phyloP scores from a whole-genome alignment of 2,329 filamentous ascomycete species.

The Colletotrichum graminicola region DNA sequence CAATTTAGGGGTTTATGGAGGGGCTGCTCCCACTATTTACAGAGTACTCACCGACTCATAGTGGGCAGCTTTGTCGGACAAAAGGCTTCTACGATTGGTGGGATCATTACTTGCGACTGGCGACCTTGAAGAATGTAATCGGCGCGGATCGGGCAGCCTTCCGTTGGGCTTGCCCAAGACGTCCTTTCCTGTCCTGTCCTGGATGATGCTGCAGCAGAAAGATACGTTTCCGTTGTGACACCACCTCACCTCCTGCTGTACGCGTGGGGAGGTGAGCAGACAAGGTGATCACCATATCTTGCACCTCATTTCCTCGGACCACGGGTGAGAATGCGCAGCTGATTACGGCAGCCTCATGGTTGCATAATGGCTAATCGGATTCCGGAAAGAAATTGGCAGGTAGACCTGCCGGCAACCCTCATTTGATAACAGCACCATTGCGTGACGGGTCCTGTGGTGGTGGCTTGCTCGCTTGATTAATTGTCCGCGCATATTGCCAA shows the following conservation, averaged over 20 bases:
- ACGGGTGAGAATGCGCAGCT: slow-evolving; percentile 1
- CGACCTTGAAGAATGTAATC: slow-evolving; percentile 14
- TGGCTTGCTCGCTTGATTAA: background rate
- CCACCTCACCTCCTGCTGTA: slow-evolving; percentile 22
- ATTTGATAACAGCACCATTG: background rate
- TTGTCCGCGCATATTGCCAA: background rate
- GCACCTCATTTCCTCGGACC: background rate
- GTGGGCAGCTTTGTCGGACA: slow-evolving; percentile 12
- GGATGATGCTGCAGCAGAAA: slow-evolving; percentile 3
- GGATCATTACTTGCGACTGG: slow-evolving; percentile 12
- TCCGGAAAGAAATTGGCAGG: slow-evolving; percentile 10
- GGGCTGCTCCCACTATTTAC: slow-evolving; percentile 18
- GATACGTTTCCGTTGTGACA: slow-evolving; percentile 14
- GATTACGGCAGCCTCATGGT: slow-evolving; percentile 23
- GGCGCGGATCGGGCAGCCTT: slow-evolving; percentile 22
- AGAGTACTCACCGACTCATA: slow-evolving; percentile 15
- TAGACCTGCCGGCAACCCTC: background rate
- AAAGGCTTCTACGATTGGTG: slow-evolving; percentile 24
- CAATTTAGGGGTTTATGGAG: slow-evolving; percentile 24
- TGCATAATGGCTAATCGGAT: slow-evolving; percentile 4
- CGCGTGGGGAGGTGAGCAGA: slow-evolving; percentile 4
- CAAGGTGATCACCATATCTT: background rate
- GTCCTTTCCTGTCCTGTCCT: background rate
- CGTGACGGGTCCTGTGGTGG: background rate
- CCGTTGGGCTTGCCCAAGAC: slow-evolving; percentile 7